Percentiles rank a stretch among this genome's conserved stretches.
Evolutionary conservation across 2,329 filamentous ascomycete genomes (phyloP).

Genomic region (Zymoseptoria pseudotritici): DNA sequence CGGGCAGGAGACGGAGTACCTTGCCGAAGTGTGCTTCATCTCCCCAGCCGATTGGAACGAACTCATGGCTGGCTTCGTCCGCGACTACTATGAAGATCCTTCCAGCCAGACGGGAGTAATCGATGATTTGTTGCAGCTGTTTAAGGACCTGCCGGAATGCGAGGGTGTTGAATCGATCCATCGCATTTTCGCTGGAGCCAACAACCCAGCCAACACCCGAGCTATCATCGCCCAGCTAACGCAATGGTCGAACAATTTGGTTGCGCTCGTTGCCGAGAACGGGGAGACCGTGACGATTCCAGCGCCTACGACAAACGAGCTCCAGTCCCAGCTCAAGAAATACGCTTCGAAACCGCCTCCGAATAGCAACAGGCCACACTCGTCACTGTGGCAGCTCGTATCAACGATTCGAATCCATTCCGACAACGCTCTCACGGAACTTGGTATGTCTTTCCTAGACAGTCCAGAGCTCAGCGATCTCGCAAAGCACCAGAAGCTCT

Average conservation of each 20-base stretch:
- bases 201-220: background rate
- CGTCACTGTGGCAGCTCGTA: constrained; percentile 17
- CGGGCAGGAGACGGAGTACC: constrained; percentile 11
- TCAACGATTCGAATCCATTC: constrained; percentile 11
- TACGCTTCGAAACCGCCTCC: no score
- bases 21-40: constrained; percentile 15
- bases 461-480: constrained; percentile 14
- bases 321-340: no score
- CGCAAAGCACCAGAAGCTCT: background rate
- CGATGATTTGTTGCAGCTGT: background rate
- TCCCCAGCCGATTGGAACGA: background rate
- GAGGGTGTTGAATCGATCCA: background rate
- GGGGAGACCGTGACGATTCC: no score
- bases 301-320: no score
- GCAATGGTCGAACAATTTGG: background rate
- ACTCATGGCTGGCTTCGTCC: constrained; percentile 5
- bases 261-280: no score
- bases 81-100: constrained; percentile 1
- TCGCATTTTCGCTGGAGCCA: no score
- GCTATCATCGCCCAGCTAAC: constrained; percentile 2
- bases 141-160: background rate
- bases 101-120: no score
- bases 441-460: constrained; percentile 17
- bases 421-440: constrained; percentile 8
- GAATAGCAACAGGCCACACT: background rate